These are phyloP conservation scores for Moesziomyces globuligerus DNA, from an alignment of 1,284 basidiomycete genomes.

Conservation along the genomic window DNA sequence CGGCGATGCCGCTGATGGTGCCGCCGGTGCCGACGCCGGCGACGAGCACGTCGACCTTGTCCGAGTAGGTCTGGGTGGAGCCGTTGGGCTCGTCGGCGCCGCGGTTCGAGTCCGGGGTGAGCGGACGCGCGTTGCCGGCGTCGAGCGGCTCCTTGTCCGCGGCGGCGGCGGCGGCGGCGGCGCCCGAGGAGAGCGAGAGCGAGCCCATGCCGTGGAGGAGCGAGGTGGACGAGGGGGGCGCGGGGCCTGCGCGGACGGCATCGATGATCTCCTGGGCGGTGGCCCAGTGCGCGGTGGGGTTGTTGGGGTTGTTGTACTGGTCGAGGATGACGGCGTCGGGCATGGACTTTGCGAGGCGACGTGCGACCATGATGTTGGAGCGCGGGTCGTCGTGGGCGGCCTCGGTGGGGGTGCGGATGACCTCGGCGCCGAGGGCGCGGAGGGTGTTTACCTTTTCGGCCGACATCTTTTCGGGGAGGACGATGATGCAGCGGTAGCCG, in stretches of 20 bases:
- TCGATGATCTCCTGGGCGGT: conserved; percentile 71
- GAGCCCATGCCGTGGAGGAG: conserved; percentile 54
- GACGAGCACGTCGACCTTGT: conserved; percentile 80
- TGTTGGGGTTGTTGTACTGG: conserved; percentile 80
- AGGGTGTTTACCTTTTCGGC: conserved; percentile 93
- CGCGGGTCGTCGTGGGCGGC: conserved; percentile 85
- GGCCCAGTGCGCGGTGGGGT: conserved; percentile 57
- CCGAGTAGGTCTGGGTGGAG: conserved; percentile 24
- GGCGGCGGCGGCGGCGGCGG: background rate
- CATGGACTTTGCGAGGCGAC: conserved; percentile 79
- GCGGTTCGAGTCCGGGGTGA: conserved; percentile 50
- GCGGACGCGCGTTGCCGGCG: conserved; percentile 26
- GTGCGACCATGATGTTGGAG: conserved; percentile 88
- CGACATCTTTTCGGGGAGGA: conserved; percentile 92
- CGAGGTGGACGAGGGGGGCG: conserved; percentile 55
- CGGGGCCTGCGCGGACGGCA: conserved; percentile 74
- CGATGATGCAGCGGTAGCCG: conserved; percentile 84
- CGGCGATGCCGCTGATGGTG: conserved; percentile 86
- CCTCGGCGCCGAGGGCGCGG: conserved; percentile 89
- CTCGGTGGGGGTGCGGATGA: conserved; percentile 91
- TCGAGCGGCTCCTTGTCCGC: conserved; percentile 19
- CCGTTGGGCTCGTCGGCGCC: conserved; percentile 34
- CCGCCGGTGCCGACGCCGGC: conserved; percentile 94
- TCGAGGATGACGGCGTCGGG: conserved; percentile 89
- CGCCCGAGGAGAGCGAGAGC: conserved; percentile 66